Evolutionary conservation across 768 basidiomycete species (phyloP).

Genomic region (Kwoniella bestiolae): DNA sequence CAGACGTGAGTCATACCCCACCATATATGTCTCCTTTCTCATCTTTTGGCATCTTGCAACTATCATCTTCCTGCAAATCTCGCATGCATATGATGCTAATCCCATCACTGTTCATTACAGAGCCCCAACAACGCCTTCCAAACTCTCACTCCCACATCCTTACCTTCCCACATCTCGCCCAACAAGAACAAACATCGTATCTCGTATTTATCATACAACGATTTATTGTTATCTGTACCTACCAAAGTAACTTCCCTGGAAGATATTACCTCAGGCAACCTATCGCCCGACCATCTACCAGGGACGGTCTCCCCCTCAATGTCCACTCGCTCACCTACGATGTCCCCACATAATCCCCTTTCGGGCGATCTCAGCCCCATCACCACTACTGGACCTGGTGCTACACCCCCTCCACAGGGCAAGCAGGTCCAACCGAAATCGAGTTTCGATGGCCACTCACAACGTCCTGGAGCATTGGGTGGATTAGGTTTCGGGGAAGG

Average conservation of each 20-base stretch:
- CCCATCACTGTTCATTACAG: neutral
- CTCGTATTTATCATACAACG: slow-evolving; percentile 87
- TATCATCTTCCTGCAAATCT: too few species aligned
- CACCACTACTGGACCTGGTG: neutral
- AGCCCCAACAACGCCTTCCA: neutral
- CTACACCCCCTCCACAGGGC: neutral
- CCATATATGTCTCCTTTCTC: neutral
- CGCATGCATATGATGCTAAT: too few species aligned
- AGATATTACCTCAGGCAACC: slow-evolving; percentile 67
- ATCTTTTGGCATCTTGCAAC: too few species aligned
- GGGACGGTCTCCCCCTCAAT: slow-evolving; percentile 59
- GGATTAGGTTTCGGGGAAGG: slow-evolving; percentile 69
- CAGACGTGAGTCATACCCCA: slow-evolving; percentile 19
- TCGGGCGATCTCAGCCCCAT: slow-evolving; percentile 7
- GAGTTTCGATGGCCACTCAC: neutral
- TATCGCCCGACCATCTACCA: slow-evolving; percentile 71
- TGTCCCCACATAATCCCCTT: slow-evolving; percentile 11
- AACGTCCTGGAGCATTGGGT: slow-evolving; percentile 26
- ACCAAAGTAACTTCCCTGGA: slow-evolving; percentile 72
- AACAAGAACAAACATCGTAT: slow-evolving; percentile 48
- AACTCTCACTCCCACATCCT: slow-evolving; percentile 25
- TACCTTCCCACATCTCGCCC: slow-evolving; percentile 40
- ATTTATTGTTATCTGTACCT: slow-evolving; percentile 78
- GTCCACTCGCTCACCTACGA: slow-evolving; percentile 31
- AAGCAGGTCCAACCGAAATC: slow-evolving; percentile 6